Conservation (phyloP, 1,139 yeast genomes). For the Suhomyces choctaworum region DNA sequence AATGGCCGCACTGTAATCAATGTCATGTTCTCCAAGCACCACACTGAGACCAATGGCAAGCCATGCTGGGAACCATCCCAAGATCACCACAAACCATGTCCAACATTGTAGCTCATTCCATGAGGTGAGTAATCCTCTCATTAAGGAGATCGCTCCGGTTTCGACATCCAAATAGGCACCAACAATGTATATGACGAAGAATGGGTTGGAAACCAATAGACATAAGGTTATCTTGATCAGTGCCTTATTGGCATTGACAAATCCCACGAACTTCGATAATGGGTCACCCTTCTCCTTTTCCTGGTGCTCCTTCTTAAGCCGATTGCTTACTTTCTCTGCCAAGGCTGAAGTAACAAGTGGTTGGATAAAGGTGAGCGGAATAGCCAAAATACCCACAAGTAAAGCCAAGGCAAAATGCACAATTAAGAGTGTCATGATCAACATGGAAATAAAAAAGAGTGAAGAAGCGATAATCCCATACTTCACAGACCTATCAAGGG, state of each 20-base stretch:
- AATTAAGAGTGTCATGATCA: conserved; percentile 72
- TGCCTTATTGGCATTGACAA: conserved; percentile 19
- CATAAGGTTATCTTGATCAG: conserved; percentile 32
- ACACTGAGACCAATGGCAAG: conserved; percentile 42
- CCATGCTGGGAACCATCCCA: conserved; percentile 90
- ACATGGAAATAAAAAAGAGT: conserved; percentile 63
- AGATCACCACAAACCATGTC: conserved; percentile 78
- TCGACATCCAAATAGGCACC: conserved; percentile 32
- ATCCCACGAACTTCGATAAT: conserved; percentile 12
- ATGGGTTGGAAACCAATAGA: conserved; percentile 55
- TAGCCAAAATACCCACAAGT: conserved; percentile 61
- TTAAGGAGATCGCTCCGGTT: conserved; percentile 36
- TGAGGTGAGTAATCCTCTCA: conserved; percentile 55
- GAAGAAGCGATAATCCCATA: conserved; percentile 42
- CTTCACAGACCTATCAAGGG: conserved; percentile 23
- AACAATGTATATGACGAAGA: conserved; percentile 39
- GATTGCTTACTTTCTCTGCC: conserved; percentile 8
- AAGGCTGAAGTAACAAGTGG: conserved; percentile 30
- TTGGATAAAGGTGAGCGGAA: conserved; percentile 70
- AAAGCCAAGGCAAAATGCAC: conserved; percentile 84
- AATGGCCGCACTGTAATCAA: conserved; percentile 10
- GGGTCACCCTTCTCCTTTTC: conserved; percentile 14
- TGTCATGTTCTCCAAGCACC: conserved; percentile 31
- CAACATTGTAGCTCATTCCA: conserved; percentile 77
- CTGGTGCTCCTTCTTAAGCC: conserved; percentile 1